Conservation (phyloP, 805 yeast genomes). For the Spathaspora boniae region DNA sequence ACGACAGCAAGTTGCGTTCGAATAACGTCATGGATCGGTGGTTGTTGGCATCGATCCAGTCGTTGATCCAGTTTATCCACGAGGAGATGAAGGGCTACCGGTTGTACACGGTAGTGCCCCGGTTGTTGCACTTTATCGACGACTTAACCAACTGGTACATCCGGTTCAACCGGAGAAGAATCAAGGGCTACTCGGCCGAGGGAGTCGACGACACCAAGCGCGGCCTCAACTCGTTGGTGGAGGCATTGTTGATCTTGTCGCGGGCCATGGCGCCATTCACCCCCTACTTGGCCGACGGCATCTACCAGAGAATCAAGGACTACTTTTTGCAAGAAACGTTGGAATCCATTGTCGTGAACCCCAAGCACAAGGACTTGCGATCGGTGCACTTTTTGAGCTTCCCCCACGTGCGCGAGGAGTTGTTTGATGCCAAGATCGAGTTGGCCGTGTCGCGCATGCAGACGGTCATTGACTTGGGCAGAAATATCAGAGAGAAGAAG, state of each 20-base stretch:
- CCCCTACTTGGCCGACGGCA: constrained; percentile 89
- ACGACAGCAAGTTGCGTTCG: constrained; percentile 60
- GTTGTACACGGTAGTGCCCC: constrained; percentile 94
- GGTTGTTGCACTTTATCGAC: constrained; percentile 81
- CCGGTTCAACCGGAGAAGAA: constrained; percentile 95
- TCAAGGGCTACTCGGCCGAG: constrained; percentile 78
- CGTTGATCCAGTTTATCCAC: constrained; percentile 82
- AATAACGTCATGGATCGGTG: constrained; percentile 96
- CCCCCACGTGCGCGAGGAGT: constrained; percentile 78
- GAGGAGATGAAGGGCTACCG: constrained; percentile 86
- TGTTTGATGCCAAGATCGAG: constrained; percentile 81
- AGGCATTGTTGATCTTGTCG: constrained; percentile 80
- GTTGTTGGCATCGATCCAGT: constrained; percentile 95
- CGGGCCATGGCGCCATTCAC: constrained; percentile 99
- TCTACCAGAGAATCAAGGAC: constrained; percentile 70
- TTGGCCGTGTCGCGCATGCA: constrained; percentile 93
- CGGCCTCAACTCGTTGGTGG: constrained; percentile 88
- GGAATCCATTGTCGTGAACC: constrained; percentile 36
- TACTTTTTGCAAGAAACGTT: constrained; percentile 61
- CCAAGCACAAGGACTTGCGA: constrained; percentile 55
- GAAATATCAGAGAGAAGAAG: constrained; percentile 95
- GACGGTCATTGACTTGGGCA: constrained; percentile 91
- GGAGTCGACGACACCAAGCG: constrained; percentile 80
- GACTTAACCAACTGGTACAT: constrained; percentile 98
- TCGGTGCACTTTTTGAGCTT: constrained; percentile 93